Conservation (phyloP, 495 filamentous ascomycete species). For the Lasiosphaeris hirsuta region DNA sequence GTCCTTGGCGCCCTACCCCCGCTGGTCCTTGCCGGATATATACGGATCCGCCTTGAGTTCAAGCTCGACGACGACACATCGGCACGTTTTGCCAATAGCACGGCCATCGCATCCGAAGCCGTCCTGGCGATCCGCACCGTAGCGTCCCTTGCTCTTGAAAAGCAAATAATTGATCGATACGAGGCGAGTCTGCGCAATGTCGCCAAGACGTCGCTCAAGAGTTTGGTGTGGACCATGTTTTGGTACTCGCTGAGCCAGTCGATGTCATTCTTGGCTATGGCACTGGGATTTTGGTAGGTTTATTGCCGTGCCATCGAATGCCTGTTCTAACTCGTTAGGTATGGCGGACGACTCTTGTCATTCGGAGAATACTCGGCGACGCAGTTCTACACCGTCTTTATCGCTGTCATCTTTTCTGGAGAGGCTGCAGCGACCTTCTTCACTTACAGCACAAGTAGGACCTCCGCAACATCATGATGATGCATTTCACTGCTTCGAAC, state of each 20-base stretch:
- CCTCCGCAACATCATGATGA: too few species aligned
- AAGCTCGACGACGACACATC: constrained; percentile 50
- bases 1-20: constrained; percentile 45
- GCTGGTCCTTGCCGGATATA: constrained; percentile 42
- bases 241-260: constrained; percentile 43
- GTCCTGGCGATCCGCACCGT: constrained; percentile 56
- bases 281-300: constrained; percentile 40
- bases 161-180: constrained; percentile 43
- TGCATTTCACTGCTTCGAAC: too few species aligned
- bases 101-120: constrained; percentile 53
- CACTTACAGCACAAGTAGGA: constrained; percentile 37
- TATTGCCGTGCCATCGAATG: neutral
- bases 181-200: constrained; percentile 32
- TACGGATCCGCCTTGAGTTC: constrained; percentile 48
- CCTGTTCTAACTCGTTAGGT: neutral
- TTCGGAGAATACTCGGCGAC: constrained; percentile 31
- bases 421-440: constrained; percentile 40
- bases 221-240: constrained; percentile 32
- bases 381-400: constrained; percentile 38
- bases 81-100: constrained; percentile 52
- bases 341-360: constrained; percentile 36
- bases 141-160: constrained; percentile 50
- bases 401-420: constrained; percentile 42
- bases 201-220: constrained; percentile 32
- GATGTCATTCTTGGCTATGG: constrained; percentile 36